Percentiles rank a stretch among this genome's conserved stretches.
Conservation (phyloP, 2,329 filamentous ascomycete genomes). For the Boeremia lycopersici region DNA sequence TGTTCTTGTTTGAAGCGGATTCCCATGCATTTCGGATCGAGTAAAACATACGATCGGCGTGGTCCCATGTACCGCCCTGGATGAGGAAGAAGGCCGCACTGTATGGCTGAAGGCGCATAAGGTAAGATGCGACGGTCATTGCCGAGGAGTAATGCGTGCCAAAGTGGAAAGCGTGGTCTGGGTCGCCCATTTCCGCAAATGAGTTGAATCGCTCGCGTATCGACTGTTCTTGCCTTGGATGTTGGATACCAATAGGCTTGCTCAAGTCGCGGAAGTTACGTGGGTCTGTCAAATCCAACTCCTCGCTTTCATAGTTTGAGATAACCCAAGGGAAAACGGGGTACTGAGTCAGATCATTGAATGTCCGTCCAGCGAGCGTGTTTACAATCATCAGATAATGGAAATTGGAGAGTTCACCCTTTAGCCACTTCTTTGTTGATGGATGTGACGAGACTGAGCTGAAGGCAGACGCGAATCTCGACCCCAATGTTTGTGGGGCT, state of each 20-base stretch:
- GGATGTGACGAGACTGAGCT: conserved; percentile 81
- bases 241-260: conserved; percentile 96
- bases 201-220: conserved; percentile 85
- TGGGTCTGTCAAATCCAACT: conserved; percentile 84
- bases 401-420: conserved; percentile 96
- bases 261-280: conserved; percentile 87
- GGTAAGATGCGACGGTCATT: conserved; percentile 97
- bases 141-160: conserved; percentile 98
- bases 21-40: conserved; percentile 90
- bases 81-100: conserved; percentile 93
- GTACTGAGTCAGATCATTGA: conserved; percentile 98
- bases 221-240: conserved; percentile 72
- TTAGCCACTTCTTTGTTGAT: conserved; percentile 86
- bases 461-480: conserved; percentile 91
- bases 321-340: conserved; percentile 98
- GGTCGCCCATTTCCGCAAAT: conserved; percentile 88
- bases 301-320: conserved; percentile 92
- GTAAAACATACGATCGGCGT: conserved; percentile 93
- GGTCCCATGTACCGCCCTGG: conserved; percentile 95
- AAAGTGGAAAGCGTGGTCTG: conserved; percentile 84
- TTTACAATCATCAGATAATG: conserved; percentile 99
- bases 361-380: conserved; percentile 93
- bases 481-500: conserved; percentile 72
- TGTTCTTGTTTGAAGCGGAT: conserved; percentile 86
- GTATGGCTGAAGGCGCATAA: conserved; percentile 94